Conservation (phyloP, 2,329 filamentous ascomycete species). For the Cryphonectria nitschkei region DNA sequence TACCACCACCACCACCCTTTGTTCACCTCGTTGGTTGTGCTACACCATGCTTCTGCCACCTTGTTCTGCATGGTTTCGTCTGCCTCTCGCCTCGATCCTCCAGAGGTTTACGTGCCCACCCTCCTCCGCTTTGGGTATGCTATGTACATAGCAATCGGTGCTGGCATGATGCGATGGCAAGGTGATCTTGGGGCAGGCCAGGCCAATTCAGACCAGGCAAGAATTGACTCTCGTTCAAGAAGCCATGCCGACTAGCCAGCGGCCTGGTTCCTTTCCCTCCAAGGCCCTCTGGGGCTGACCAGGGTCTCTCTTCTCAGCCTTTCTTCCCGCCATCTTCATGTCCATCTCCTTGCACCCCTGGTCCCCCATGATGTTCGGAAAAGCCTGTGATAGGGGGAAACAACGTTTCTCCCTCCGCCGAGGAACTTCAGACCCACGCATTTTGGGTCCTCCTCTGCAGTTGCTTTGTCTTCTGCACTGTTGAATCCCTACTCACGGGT, state of each 20-base stretch:
- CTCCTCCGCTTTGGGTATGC: not conserved
- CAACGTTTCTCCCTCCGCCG: slow-evolving; percentile 21
- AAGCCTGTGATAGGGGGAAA: slow-evolving; percentile 28
- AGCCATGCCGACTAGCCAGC: not conserved
- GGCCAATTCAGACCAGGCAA: not conserved
- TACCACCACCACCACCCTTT: not conserved
- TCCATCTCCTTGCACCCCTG: not conserved
- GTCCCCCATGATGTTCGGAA: slow-evolving; percentile 13
- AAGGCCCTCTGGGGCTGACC: not conserved
- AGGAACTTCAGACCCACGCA: slow-evolving; percentile 10
- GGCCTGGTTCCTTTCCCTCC: not conserved
- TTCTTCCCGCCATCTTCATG: not conserved
- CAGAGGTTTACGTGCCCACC: not conserved
- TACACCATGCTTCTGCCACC: not conserved
- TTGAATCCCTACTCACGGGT: not conserved
- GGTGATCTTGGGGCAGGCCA: not conserved
- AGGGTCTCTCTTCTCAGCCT: not conserved
- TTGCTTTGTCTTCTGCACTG: not conserved
- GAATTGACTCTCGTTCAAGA: not conserved
- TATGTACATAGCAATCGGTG: not conserved
- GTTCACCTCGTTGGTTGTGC: not conserved
- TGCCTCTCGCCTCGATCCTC: not conserved
- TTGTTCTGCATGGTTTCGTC: not conserved
- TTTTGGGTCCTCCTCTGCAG: not conserved
- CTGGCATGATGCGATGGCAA: not conserved